Percentiles rank a stretch among this genome's conserved stretches.
phyloP scores from a whole-genome alignment of 176 grass and related monocot species.

The Oryza meyeriana region DNA sequence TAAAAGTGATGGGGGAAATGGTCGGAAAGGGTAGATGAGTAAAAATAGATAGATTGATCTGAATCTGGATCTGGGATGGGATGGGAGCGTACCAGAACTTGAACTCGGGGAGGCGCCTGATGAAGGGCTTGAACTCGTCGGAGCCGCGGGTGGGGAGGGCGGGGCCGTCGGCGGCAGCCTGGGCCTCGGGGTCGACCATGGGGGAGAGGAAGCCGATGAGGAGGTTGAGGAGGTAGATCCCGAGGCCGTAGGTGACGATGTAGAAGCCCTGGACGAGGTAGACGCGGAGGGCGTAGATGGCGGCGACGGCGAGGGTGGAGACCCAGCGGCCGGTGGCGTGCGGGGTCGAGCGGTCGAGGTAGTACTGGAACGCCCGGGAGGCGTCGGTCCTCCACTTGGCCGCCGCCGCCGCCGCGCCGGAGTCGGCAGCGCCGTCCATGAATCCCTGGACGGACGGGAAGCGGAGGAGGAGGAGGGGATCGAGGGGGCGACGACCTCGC shows the following conservation, averaged over 20 bases:
- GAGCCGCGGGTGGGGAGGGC: slow-evolving; percentile 73
- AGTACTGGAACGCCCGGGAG: slow-evolving; percentile 76
- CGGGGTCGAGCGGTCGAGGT: slow-evolving; percentile 86
- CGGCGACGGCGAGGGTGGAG: slow-evolving; percentile 54
- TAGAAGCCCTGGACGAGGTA: slow-evolving; percentile 82
- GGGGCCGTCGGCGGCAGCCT: slow-evolving; percentile 51
- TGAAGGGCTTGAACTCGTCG: slow-evolving; percentile 96
- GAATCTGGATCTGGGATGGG: slow-evolving; percentile 24
- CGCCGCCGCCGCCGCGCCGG: slow-evolving; percentile 14
- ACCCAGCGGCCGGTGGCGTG: slow-evolving; percentile 73
- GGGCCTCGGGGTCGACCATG: slow-evolving; percentile 85
- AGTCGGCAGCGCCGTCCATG: slow-evolving; percentile 48
- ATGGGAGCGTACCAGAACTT: slow-evolving; percentile 68
- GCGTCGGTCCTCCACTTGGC: slow-evolving; percentile 69
- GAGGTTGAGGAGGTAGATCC: slow-evolving; percentile 95
- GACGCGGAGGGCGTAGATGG: slow-evolving; percentile 67
- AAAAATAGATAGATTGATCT: too few species aligned
- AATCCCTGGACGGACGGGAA: not conserved
- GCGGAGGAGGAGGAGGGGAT: not conserved
- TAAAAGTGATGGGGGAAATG: not conserved
- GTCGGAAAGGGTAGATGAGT: too few species aligned
- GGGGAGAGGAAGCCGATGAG: slow-evolving; percentile 94
- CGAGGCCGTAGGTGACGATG: slow-evolving; percentile 83
- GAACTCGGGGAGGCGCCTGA: slow-evolving; percentile 90
- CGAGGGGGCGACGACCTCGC: not conserved